These are phyloP conservation scores for Solioccasus polychromus DNA, from an alignment of 768 basidiomycete species.

Conservation along the genomic window DNA sequence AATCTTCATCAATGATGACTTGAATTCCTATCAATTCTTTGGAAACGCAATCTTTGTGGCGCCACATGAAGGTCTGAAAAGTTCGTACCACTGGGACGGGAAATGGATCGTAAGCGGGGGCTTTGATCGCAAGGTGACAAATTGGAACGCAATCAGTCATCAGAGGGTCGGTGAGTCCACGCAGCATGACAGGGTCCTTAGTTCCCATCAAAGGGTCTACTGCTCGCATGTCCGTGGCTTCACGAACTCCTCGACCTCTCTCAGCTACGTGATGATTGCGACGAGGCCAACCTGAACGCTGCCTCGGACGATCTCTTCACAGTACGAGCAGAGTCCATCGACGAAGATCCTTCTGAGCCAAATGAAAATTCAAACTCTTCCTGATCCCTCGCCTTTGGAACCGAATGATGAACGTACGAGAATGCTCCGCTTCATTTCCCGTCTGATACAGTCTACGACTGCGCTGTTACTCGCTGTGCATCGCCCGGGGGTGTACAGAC, in stretches of 20 bases:
- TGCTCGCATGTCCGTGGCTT: conserved; percentile 12
- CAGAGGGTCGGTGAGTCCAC: not conserved
- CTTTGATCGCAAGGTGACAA: not conserved
- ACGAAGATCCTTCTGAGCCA: not conserved
- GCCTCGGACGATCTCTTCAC: not conserved
- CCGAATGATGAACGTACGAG: not conserved
- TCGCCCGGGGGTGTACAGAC: conserved; percentile 14
- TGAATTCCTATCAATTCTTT: conserved; percentile 53
- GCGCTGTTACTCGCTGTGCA: conserved; percentile 3
- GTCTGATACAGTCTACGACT: conserved; percentile 1
- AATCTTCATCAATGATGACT: conserved; percentile 82
- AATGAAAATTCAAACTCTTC: not conserved
- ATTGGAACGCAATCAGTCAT: conserved; percentile 4
- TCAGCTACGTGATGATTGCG: not conserved
- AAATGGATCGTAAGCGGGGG: conserved; percentile 9
- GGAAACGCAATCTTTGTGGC: no score
- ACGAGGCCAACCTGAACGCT: not conserved
- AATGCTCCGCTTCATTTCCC: conserved; percentile 1
- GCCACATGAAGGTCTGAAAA: no score
- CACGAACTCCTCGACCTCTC: conserved; percentile 2
- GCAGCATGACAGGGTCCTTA: not conserved
- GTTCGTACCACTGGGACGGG: conserved; percentile 3
- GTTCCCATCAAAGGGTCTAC: not conserved
- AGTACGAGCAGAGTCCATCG: not conserved
- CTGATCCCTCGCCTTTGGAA: not conserved